phyloP scores from a whole-genome alignment of 805 yeast genomes.

The Brettanomyces nanus region DNA sequence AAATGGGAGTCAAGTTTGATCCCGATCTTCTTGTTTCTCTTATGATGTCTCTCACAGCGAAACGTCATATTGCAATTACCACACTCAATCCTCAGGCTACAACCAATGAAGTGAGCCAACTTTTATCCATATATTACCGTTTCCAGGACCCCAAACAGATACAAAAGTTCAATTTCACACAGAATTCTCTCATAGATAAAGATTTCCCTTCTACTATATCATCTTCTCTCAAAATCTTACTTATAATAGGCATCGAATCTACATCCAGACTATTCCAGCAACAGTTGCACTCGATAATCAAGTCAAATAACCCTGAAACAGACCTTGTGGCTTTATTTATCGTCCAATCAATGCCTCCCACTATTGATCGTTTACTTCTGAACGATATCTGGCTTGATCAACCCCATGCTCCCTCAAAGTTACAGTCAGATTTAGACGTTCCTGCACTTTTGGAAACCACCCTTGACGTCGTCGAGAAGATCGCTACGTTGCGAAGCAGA shows the following conservation, averaged over 20 bases:
- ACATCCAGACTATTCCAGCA: neutral
- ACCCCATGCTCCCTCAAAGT: neutral
- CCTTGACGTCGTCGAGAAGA: no score
- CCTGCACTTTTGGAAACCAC: neutral
- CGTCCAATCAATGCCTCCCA: neutral
- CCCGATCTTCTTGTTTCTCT: neutral
- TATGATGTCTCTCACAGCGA: neutral
- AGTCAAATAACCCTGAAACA: neutral
- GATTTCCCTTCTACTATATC: neutral
- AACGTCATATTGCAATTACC: neutral
- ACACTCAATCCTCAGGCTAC: neutral
- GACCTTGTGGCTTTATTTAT: neutral
- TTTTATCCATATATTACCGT: neutral
- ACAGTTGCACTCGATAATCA: neutral
- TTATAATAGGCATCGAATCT: neutral
- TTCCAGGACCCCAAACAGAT: neutral
- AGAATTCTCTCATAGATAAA: neutral
- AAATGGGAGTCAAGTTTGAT: neutral
- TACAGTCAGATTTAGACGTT: neutral
- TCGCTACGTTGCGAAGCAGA: neutral
- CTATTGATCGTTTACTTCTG: neutral
- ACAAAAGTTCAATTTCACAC: neutral
- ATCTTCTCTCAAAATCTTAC: neutral
- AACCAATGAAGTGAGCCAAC: neutral
- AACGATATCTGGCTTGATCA: slow-evolving; percentile 3